These are phyloP conservation scores for Rhizophagus sp. DNA, from an alignment of 192 early-diverging fungal species.

Conservation along the genomic window DNA sequence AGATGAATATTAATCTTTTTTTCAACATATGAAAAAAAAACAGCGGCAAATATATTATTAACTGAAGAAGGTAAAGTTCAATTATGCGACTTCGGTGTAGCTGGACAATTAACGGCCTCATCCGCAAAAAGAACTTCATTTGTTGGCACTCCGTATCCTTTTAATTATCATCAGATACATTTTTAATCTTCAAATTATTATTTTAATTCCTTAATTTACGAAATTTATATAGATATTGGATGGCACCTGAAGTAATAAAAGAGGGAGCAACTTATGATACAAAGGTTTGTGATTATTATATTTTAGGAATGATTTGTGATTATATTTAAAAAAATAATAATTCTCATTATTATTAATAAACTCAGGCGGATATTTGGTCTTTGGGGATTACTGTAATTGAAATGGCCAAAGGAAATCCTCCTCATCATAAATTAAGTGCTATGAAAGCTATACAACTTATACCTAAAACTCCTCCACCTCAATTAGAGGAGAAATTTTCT, in stretches of 20 bases:
- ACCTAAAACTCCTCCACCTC: slow-evolving; percentile 77
- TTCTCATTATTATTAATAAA: neutral
- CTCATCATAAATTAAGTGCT: slow-evolving; percentile 88
- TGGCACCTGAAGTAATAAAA: slow-evolving; percentile 84
- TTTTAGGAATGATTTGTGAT: neutral
- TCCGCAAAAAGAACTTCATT: slow-evolving; percentile 85
- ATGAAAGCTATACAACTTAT: slow-evolving; percentile 88
- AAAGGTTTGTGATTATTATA: slow-evolving; percentile 53
- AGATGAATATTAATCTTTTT: neutral
- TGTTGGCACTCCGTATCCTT: slow-evolving; percentile 81
- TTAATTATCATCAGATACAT: neutral
- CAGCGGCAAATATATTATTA: slow-evolving; percentile 90
- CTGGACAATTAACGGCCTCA: slow-evolving; percentile 75
- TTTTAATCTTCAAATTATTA: neutral
- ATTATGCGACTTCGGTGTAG: slow-evolving; percentile 96
- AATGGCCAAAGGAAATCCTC: slow-evolving; percentile 93
- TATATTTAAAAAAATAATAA: neutral
- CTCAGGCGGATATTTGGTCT: slow-evolving; percentile 97
- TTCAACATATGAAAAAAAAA: neutral
- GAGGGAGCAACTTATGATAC: slow-evolving; percentile 87
- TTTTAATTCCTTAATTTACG: slow-evolving; percentile 11
- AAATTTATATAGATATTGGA: slow-evolving; percentile 60
- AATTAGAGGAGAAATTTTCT: slow-evolving; percentile 79
- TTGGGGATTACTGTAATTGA: slow-evolving; percentile 98
- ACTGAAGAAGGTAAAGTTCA: slow-evolving; percentile 90